Evolutionary conservation across 225 moss, liverwort and hornwort species (phyloP).

Genomic region (Pseudoscleropodium purum): DNA sequence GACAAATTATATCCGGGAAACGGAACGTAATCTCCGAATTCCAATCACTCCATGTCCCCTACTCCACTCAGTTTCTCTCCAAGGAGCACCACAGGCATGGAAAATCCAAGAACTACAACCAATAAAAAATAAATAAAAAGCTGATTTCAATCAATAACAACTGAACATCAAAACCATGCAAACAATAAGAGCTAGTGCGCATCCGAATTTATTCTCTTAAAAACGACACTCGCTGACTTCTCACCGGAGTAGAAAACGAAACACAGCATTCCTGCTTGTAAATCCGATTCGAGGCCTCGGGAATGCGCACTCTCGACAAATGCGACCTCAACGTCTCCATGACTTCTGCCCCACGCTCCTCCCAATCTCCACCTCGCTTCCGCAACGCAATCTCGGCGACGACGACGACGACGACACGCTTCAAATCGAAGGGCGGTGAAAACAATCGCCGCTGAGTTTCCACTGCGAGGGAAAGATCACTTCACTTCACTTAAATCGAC

Average conservation of each 20-base stretch:
- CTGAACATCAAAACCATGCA: background rate
- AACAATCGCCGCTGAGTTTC: background rate
- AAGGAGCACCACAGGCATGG: background rate
- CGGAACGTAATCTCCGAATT: background rate
- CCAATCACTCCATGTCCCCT: background rate
- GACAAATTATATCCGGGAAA: background rate
- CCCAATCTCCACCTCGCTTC: constrained; percentile 7
- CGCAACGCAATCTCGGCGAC: constrained; percentile 7
- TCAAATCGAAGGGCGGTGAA: background rate
- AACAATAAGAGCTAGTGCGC: no score
- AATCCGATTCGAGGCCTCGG: constrained; percentile 86
- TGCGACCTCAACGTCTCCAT: constrained; percentile 82
- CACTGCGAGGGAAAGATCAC: background rate
- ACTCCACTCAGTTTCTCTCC: background rate
- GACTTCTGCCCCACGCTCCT: background rate
- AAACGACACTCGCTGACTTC: background rate
- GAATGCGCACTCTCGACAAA: constrained; percentile 85
- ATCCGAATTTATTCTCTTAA: background rate
- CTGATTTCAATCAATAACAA: background rate
- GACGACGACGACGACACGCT: background rate
- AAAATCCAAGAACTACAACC: background rate
- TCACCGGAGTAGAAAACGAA: constrained; percentile 88
- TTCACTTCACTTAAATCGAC: background rate
- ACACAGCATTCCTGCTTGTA: constrained; percentile 99
- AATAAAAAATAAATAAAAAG: no score